Percentiles rank a stretch among this genome's conserved stretches.
These are phyloP conservation scores for Solioccasus polychromus DNA, from an alignment of 768 basidiomycete species.

Conservation along the genomic window DNA sequence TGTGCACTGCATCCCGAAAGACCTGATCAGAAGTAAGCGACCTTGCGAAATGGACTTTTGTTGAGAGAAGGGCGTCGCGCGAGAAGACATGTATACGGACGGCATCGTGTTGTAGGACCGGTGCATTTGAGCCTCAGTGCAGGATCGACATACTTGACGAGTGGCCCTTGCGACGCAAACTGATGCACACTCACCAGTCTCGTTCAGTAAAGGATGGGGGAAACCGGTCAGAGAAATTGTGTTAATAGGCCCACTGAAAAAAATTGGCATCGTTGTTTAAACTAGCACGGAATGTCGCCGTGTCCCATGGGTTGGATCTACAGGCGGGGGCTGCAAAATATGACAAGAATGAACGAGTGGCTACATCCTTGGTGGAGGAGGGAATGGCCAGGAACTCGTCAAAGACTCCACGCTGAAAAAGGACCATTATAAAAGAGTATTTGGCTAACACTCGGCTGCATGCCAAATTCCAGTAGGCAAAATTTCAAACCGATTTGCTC, in stretches of 20 bases:
- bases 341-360: slow-evolving; percentile 25
- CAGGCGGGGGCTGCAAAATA: slow-evolving; percentile 20
- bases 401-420: slow-evolving; percentile 23
- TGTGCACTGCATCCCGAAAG: slow-evolving; percentile 26
- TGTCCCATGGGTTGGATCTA: slow-evolving; percentile 16
- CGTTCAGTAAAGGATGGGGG: slow-evolving; percentile 19
- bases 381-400: slow-evolving; percentile 28
- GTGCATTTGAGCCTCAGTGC: slow-evolving; percentile 39
- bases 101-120: slow-evolving; percentile 34
- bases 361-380: slow-evolving; percentile 8
- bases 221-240: slow-evolving; percentile 22
- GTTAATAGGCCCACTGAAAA: slow-evolving; percentile 20
- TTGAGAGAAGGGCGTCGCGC: slow-evolving; percentile 38
- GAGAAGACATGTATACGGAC: slow-evolving; percentile 48
- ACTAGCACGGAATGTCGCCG: slow-evolving; percentile 18
- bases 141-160: slow-evolving; percentile 23
- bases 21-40: not conserved
- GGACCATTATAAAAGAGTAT: slow-evolving; percentile 55
- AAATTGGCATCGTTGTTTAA: not conserved
- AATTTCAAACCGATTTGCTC: slow-evolving; percentile 18
- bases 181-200: slow-evolving; percentile 13
- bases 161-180: not conserved
- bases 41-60: slow-evolving; percentile 51
- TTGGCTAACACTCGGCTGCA: not conserved
- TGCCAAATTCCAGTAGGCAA: slow-evolving; percentile 2